Evolutionary conservation across 2,329 filamentous ascomycete species (phyloP).

Genomic region (Penicillium griseofulvum): DNA sequence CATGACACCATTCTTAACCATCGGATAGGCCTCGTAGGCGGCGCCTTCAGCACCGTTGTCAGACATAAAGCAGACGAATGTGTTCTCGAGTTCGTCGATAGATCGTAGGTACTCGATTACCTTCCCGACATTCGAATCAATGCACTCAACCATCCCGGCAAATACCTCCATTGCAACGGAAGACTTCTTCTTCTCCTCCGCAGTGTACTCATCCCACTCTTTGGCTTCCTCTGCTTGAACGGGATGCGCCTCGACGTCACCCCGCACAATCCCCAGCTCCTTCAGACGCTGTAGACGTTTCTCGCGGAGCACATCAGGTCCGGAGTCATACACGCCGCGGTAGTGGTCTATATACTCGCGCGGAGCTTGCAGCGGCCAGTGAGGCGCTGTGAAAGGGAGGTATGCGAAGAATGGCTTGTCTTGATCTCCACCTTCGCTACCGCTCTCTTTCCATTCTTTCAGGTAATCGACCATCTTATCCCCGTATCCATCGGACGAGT

Average conservation of each 20-base stretch:
- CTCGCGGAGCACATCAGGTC: slow-evolving; percentile 56
- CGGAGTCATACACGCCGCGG: slow-evolving; percentile 59
- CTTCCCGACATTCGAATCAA: slow-evolving; percentile 60
- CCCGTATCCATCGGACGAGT: slow-evolving; percentile 54
- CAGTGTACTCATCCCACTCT: slow-evolving; percentile 35
- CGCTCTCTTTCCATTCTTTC: slow-evolving; percentile 46
- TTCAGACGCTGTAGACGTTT: slow-evolving; percentile 56
- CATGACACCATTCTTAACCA: slow-evolving; percentile 55
- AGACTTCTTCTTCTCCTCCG: slow-evolving; percentile 42
- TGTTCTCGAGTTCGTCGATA: slow-evolving; percentile 61
- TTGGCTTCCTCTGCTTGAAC: slow-evolving; percentile 47
- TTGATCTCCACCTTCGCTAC: slow-evolving; percentile 22
- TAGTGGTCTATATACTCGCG: slow-evolving; percentile 57
- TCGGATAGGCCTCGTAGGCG: slow-evolving; percentile 58
- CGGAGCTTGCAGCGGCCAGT: slow-evolving; percentile 63
- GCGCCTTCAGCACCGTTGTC: slow-evolving; percentile 64
- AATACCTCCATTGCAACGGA: slow-evolving; percentile 60
- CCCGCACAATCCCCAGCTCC: slow-evolving; percentile 55
- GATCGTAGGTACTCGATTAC: slow-evolving; percentile 56
- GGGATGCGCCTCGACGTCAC: slow-evolving; percentile 44
- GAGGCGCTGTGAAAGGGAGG: slow-evolving; percentile 61
- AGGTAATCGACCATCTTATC: slow-evolving; percentile 55
- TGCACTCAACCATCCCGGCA: slow-evolving; percentile 63
- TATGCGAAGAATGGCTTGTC: slow-evolving; percentile 58
- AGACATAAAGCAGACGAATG: slow-evolving; percentile 62